Percentiles rank a stretch among this genome's conserved stretches.
These are phyloP conservation scores for Pterulicium gracile DNA, from an alignment of 1,284 basidiomycete species.

Conservation along the genomic window DNA sequence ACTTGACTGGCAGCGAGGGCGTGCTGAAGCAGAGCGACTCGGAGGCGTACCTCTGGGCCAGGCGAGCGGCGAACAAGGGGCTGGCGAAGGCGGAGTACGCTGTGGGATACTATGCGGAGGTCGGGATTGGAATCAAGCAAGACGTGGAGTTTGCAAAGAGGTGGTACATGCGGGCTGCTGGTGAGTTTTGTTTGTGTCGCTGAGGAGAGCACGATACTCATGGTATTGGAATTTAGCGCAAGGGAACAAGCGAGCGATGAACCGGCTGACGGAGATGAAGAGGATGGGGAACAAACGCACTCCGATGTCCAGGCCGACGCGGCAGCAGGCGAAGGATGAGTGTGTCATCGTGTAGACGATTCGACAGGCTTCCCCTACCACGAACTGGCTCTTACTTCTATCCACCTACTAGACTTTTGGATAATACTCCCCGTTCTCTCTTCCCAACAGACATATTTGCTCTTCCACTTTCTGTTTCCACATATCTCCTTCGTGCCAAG, in stretches of 20 bases:
- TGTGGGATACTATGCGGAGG: conserved; percentile 94
- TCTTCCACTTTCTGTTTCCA: no score
- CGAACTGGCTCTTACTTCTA: no score
- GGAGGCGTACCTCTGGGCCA: conserved; percentile 95
- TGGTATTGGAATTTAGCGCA: conserved; percentile 46
- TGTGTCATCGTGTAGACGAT: conserved; percentile 68
- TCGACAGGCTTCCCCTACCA: no score
- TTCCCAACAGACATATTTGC: no score
- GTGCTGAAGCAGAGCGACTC: conserved; percentile 96
- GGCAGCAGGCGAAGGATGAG: conserved; percentile 86
- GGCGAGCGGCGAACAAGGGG: conserved; percentile 89
- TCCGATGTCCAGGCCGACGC: conserved; percentile 73
- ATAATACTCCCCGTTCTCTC: no score
- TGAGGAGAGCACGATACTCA: conserved; percentile 1
- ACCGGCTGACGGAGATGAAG: conserved; percentile 87
- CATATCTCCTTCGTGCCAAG: no score
- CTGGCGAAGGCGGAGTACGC: conserved; percentile 93
- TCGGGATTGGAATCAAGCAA: conserved; percentile 95
- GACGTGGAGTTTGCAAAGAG: conserved; percentile 94
- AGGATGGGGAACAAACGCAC: conserved; percentile 63
- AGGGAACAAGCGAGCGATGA: conserved; percentile 93
- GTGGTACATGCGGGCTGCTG: conserved; percentile 98
- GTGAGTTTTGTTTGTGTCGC: conserved; percentile 35
- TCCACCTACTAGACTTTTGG: no score
- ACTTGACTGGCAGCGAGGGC: conserved; percentile 89